These are phyloP conservation scores for Erythrophleum fordii DNA, from an alignment of 306 rosid species.

Conservation along the genomic window DNA sequence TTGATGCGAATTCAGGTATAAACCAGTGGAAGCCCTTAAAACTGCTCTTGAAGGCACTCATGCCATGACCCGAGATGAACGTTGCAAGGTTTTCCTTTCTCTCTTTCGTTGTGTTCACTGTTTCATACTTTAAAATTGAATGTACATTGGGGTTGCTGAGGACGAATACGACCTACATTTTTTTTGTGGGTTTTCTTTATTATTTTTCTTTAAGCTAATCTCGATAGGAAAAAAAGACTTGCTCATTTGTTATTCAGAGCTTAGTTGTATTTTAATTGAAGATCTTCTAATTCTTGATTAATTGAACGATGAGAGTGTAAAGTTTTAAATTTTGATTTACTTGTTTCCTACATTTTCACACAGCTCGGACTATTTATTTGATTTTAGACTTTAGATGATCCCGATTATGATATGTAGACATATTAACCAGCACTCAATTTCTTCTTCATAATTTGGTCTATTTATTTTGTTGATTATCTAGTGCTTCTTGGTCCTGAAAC, in stretches of 20 bases:
- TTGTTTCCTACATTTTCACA: neutral
- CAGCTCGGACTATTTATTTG: neutral
- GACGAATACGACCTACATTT: neutral
- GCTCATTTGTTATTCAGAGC: neutral
- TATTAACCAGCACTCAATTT: neutral
- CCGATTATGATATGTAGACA: neutral
- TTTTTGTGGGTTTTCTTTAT: neutral
- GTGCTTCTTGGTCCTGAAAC: conserved; percentile 1
- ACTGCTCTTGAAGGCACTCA: conserved; percentile 97
- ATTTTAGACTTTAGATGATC: neutral
- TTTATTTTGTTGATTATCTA: neutral
- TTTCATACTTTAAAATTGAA: neutral
- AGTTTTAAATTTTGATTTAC: neutral
- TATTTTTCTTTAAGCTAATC: neutral
- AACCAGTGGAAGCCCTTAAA: conserved; percentile 88
- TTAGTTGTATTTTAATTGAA: conserved; percentile 30
- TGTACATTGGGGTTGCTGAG: conserved; percentile 4
- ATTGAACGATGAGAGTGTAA: neutral
- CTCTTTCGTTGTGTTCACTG: neutral
- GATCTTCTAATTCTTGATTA: conserved; percentile 1
- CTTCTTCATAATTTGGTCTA: neutral
- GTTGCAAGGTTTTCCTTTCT: conserved; percentile 73
- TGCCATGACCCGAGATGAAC: conserved; percentile 85
- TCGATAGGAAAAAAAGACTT: neutral
- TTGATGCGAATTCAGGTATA: conserved; percentile 56